phyloP scores from a whole-genome alignment of 306 rosid genomes.

The Oxytropis ochrocephala region DNA sequence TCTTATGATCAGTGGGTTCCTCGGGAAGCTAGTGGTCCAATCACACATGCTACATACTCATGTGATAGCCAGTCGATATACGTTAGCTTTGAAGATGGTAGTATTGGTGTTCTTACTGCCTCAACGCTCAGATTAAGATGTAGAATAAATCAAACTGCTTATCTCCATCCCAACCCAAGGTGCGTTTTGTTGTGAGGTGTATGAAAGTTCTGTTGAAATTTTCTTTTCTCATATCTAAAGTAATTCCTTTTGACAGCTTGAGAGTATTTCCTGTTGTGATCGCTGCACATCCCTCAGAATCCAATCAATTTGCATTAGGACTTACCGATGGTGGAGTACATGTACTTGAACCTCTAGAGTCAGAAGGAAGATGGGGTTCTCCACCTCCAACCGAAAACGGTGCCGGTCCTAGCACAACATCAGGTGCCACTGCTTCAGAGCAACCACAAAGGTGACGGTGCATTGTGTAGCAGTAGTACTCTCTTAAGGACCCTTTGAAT shows the following conservation, averaged over 20 bases:
- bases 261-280: slow-evolving; percentile 76
- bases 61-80: slow-evolving; percentile 88
- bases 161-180: slow-evolving; percentile 87
- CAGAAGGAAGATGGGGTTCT: slow-evolving; percentile 97
- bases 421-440: slow-evolving; percentile 61
- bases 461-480: slow-evolving; percentile 22
- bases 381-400: slow-evolving; percentile 88
- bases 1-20: slow-evolving; percentile 50
- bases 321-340: slow-evolving; percentile 89
- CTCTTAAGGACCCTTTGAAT: slow-evolving; percentile 23
- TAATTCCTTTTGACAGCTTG: slow-evolving; percentile 42
- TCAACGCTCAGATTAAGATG: slow-evolving; percentile 78
- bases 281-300: slow-evolving; percentile 94
- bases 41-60: slow-evolving; percentile 92
- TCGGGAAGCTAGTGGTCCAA: slow-evolving; percentile 82
- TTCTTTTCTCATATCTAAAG: not conserved
- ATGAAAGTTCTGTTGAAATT: slow-evolving; percentile 1
- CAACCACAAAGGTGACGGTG: slow-evolving; percentile 74
- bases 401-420: slow-evolving; percentile 71
- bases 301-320: slow-evolving; percentile 93
- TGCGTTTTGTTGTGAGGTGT: slow-evolving; percentile 19
- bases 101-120: slow-evolving; percentile 80
- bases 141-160: slow-evolving; percentile 73
- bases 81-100: slow-evolving; percentile 92
- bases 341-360: slow-evolving; percentile 85